A percentile compares a stretch with the other conserved stretches of the same genome.
These are phyloP conservation scores for Penicillium ucsense DNA, from an alignment of 495 filamentous ascomycete species.

Conservation along the genomic window DNA sequence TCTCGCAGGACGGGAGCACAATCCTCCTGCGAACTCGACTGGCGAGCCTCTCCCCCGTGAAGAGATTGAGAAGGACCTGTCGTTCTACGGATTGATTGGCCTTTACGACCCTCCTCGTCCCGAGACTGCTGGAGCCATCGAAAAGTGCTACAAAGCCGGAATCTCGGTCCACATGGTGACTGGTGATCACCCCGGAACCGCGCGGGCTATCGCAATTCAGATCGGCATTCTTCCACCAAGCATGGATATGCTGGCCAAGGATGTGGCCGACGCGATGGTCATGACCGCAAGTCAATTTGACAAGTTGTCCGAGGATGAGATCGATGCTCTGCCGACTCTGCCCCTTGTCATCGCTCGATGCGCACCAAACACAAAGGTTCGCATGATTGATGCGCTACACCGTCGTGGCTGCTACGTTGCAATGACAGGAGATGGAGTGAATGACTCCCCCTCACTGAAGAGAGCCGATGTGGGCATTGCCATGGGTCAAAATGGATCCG, in stretches of 20 bases:
- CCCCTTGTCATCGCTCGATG: conserved; percentile 64
- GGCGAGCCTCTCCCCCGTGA: conserved; percentile 40
- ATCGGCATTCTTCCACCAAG: conserved; percentile 57
- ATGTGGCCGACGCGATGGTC: conserved; percentile 53
- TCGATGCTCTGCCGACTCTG: conserved; percentile 55
- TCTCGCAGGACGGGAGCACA: conserved; percentile 42
- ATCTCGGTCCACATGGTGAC: conserved; percentile 71
- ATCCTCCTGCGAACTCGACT: conserved; percentile 13
- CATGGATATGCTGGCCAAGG: conserved; percentile 38
- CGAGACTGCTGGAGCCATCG: conserved; percentile 42
- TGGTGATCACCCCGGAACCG: conserved; percentile 59
- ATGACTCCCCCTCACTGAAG: conserved; percentile 75
- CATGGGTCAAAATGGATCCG: conserved; percentile 67
- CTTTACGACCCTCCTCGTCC: conserved; percentile 65
- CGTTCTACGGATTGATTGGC: conserved; percentile 58
- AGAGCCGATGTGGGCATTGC: conserved; percentile 79
- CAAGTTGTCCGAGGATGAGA: conserved; percentile 50
- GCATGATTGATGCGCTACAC: conserved; percentile 70
- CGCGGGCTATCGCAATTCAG: conserved; percentile 52
- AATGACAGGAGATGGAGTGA: conserved; percentile 87
- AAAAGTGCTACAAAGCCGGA: conserved; percentile 53
- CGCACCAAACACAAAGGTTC: conserved; percentile 62
- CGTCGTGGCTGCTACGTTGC: conserved; percentile 57
- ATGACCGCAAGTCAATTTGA: conserved; percentile 66
- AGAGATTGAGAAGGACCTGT: conserved; percentile 48